Percentiles rank a stretch among this genome's conserved stretches.
Conservation (phyloP, 805 yeast species). For the Hanseniaspora pseudoguilliermondii region DNA sequence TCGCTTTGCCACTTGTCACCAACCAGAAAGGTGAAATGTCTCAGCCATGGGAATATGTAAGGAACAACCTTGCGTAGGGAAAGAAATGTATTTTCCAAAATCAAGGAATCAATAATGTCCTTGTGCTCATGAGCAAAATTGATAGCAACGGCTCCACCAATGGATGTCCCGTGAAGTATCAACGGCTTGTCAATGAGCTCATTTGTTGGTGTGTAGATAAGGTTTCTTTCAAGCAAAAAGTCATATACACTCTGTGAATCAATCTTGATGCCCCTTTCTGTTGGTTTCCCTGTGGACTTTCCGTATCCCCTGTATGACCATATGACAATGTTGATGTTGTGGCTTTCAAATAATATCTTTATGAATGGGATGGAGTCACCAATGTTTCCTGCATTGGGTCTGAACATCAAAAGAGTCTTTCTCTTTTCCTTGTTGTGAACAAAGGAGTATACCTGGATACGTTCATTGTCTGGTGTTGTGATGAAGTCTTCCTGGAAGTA, state of each 20-base stretch:
- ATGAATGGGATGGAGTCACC: constrained; percentile 83
- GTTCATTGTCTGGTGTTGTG: constrained; percentile 57
- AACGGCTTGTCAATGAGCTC: constrained; percentile 27
- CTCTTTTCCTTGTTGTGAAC: constrained; percentile 13
- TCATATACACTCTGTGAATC: constrained; percentile 68
- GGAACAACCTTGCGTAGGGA: constrained; percentile 60
- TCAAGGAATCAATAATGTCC: constrained; percentile 42
- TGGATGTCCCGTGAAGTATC: constrained; percentile 71
- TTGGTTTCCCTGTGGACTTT: constrained; percentile 57
- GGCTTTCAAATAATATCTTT: constrained; percentile 44
- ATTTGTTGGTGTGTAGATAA: constrained; percentile 26
- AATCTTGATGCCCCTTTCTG: constrained; percentile 63
- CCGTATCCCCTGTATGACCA: constrained; percentile 92
- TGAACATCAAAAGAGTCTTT: constrained; percentile 54
- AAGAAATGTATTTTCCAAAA: constrained; percentile 79
- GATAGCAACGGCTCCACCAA: constrained; percentile 91
- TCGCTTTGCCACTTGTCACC: constrained; percentile 81
- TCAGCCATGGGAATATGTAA: constrained; percentile 57
- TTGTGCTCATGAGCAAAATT: constrained; percentile 57
- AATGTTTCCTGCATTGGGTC: constrained; percentile 94
- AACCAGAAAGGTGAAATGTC: constrained; percentile 45
- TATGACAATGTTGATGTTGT: constrained; percentile 65
- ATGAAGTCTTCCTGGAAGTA: constrained; percentile 48
- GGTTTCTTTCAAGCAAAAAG: constrained; percentile 42
- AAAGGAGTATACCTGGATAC: constrained; percentile 48